A percentile compares a stretch with the other conserved stretches of the same genome.
These are phyloP conservation scores for Maudiozyma humilis DNA, from an alignment of 1,139 yeast genomes.

Conservation along the genomic window DNA sequence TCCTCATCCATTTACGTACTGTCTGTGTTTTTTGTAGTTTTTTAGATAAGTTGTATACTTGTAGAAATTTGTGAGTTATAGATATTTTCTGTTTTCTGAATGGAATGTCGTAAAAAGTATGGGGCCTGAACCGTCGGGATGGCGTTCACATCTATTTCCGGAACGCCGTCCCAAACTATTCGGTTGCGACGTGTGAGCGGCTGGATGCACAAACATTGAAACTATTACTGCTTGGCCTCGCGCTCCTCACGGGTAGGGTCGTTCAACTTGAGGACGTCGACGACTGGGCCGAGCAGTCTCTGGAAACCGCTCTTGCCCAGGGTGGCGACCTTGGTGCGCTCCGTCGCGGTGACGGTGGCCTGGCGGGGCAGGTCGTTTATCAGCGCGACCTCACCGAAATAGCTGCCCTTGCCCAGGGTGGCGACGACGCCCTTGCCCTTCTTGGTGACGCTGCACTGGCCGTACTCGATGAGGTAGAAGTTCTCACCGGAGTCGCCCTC, in stretches of 20 bases:
- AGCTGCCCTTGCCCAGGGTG: slow-evolving; percentile 69
- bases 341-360: slow-evolving; percentile 79
- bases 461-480: slow-evolving; percentile 82
- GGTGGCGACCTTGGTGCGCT: slow-evolving; percentile 77
- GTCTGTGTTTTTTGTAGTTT: no score
- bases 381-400: slow-evolving; percentile 93
- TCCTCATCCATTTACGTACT: no score
- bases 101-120: no score
- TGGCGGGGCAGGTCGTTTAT: slow-evolving; percentile 88
- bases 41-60: no score
- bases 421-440: slow-evolving; percentile 51
- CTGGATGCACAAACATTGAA: neutral
- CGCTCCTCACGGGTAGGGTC: slow-evolving; percentile 51
- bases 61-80: no score
- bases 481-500: slow-evolving; percentile 92
- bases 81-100: no score
- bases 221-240: slow-evolving; percentile 1
- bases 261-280: slow-evolving; percentile 67
- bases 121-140: no score
- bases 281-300: slow-evolving; percentile 88
- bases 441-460: slow-evolving; percentile 67
- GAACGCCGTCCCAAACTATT: no score
- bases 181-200: neutral
- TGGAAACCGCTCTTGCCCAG: slow-evolving; percentile 89
- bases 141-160: no score